Evolutionary conservation across 805 yeast species (phyloP).

Genomic region (Sugiyamaella smithiae): DNA sequence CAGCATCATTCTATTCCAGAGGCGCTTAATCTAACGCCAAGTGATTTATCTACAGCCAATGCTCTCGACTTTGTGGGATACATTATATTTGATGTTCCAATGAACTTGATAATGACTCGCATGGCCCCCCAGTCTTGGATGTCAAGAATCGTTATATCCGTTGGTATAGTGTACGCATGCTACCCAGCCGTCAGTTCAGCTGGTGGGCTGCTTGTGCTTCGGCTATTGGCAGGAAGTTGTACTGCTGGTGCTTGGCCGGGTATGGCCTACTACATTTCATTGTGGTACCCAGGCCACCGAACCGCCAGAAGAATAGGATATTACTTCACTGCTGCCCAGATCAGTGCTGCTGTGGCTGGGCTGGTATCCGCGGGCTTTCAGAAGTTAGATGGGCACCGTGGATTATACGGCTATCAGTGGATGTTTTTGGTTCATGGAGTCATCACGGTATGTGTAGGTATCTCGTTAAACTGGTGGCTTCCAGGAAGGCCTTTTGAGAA

Average conservation of each 20-base stretch:
- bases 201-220: constrained; percentile 63
- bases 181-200: constrained; percentile 57
- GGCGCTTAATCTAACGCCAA: constrained; percentile 49
- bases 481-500: constrained; percentile 71
- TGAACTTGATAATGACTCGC: constrained; percentile 81
- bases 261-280: constrained; percentile 73
- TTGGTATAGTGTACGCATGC: constrained; percentile 76
- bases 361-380: constrained; percentile 86
- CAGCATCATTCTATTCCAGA: constrained; percentile 59
- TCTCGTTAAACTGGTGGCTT: constrained; percentile 73
- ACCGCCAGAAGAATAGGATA: constrained; percentile 79
- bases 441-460: constrained; percentile 61
- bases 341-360: constrained; percentile 89
- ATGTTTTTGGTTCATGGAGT: constrained; percentile 74
- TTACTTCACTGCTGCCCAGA: constrained; percentile 87
- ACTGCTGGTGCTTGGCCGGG: constrained; percentile 94
- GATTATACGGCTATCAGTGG: constrained; percentile 85
- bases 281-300: constrained; percentile 82
- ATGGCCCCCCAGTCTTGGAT: constrained; percentile 85
- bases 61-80: constrained; percentile 82
- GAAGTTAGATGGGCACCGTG: constrained; percentile 67
- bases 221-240: constrained; percentile 70
- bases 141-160: constrained; percentile 69
- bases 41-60: constrained; percentile 68
- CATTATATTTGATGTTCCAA: constrained; percentile 82